Base-by-base conservation (phyloP, 371 early-diverging fungal species). In the Phascolomyces articulosus region DNA sequence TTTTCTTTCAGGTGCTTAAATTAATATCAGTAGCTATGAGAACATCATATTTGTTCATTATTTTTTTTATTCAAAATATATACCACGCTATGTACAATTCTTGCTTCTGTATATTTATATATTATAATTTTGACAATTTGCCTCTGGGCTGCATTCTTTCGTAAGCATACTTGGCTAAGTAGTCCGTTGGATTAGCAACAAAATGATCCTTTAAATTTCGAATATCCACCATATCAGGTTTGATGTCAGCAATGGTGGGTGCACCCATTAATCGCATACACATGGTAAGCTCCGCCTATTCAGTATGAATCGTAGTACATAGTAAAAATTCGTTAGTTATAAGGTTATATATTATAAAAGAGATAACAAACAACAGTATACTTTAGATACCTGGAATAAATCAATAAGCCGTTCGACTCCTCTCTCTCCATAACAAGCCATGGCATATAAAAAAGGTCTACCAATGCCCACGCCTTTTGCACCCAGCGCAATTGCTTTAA, bases 401-500 rank as follows among this genome's bases (percentile, higher is more conserved):
- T 89, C 82, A n/a, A 94, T 55, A 20, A 87, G 74, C 40, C 83
- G 71, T 49, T 90, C 87, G 20, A 96, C 95, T 62, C 96, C 96
- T 15, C 64, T 80, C 34, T 90, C 89, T 3, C 96, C 96, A 74
- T 88, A 88, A 20, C 80, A 26, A 20, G 82, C 70, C 90, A 90
- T 88, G 59, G 88, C 88, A 64, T 79, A 90, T 75, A 86, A 73
- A 49, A 55, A 34, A 20, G 98, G 98, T 29, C 98, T 83, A 9
- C 96, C 98, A 62, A 96, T 84, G 56, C 95, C 95, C 40, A 97
- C 96, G 16, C 93, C 97, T 55, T 87, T 88, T 2, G 98, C 98
- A 26, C 98, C 98, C 21, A 97, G 77, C 1, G 97, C 97, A 63
- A 97, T 78, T 0, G 97, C 97, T 80, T 97, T 97, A 78, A 96